Percentiles rank a stretch among this genome's conserved stretches.
Evolutionary conservation across 495 filamentous ascomycete species (phyloP).

Genomic region (Terfezia claveryi): DNA sequence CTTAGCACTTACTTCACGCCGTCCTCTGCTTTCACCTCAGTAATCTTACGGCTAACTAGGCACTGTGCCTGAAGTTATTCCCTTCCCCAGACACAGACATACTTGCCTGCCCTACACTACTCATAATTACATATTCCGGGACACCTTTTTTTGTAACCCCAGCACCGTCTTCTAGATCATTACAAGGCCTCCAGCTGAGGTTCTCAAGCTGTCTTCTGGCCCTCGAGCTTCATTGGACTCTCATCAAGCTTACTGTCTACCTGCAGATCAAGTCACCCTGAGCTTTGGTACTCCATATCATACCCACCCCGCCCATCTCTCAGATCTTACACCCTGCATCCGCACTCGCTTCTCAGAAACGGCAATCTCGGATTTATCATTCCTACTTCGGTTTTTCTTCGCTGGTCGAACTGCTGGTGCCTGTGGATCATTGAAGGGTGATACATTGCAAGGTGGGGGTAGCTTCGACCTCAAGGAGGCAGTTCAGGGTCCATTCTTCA

Average conservation of each 20-base stretch:
- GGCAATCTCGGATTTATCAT: too few relatives aligned
- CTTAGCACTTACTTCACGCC: background rate
- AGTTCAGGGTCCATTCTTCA: too few relatives aligned
- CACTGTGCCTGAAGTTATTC: background rate
- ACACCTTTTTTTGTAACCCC: background rate
- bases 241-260: too few relatives aligned
- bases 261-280: too few relatives aligned
- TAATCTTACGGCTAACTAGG: background rate
- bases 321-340: background rate
- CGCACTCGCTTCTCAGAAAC: background rate
- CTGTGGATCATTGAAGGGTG: background rate
- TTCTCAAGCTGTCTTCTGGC: too few relatives aligned
- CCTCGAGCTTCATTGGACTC: too few relatives aligned
- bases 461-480: too few relatives aligned
- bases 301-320: background rate
- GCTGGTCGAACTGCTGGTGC: background rate
- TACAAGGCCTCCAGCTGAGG: too few relatives aligned
- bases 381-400: background rate
- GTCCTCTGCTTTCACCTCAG: background rate
- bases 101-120: background rate
- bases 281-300: too few relatives aligned
- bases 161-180: too few relatives aligned
- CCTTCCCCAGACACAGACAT: background rate
- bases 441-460: too few relatives aligned
- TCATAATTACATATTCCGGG: background rate